Base-by-base conservation (phyloP, 2,329 filamentous ascomycete species). In the Aspergillus caelatus region DNA sequence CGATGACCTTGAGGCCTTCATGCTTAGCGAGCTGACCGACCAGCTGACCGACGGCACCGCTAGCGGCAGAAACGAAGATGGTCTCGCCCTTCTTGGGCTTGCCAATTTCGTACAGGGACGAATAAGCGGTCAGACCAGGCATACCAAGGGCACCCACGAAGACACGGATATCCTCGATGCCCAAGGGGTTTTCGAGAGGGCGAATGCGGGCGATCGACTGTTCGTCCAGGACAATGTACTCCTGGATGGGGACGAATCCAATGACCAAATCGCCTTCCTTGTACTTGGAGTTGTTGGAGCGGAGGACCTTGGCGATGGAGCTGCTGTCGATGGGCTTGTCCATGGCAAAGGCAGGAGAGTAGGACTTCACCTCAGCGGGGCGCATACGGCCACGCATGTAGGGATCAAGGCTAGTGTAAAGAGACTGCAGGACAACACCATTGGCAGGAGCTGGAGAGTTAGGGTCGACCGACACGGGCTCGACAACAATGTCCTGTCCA, bases 351-450 rank as follows among this genome's bases (percentile, higher is more conserved):
- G 89, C 78, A 1, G 89, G 82, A 26, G 82, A 76, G 82, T 93
- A 95, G 11, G 91, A 93, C 79, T 90, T 87, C 74, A 80, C 71
- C 41, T 82, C 76, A 8, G 90, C 74, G 55, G 83, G 78, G 55
- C 92, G 89, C 91, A 96, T 94, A 69, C 87, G 86, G 65, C 90
- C 91, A 62, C 93, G 90, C 82, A 91, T 88, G 82, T 96, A 96
- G 2, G 93, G 93, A 78, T 96, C 93, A 80, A 90, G 90, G 46
- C 91, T 94, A 67, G 88, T 83, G 77, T 91, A 92, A 72, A 90
- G 85, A 70, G 90, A 86, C 80, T 92, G 86, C 67, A 90, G 80
- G 36, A 87, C 86, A 56, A 96, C 77, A 46, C 92, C 89, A 67
- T 91, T 90, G 52, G 85, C 76, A 28, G 88, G 84, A 32, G 88